These are phyloP conservation scores for Heliocybe sulcata DNA, from an alignment of 1,284 basidiomycete genomes.

Conservation along the genomic window DNA sequence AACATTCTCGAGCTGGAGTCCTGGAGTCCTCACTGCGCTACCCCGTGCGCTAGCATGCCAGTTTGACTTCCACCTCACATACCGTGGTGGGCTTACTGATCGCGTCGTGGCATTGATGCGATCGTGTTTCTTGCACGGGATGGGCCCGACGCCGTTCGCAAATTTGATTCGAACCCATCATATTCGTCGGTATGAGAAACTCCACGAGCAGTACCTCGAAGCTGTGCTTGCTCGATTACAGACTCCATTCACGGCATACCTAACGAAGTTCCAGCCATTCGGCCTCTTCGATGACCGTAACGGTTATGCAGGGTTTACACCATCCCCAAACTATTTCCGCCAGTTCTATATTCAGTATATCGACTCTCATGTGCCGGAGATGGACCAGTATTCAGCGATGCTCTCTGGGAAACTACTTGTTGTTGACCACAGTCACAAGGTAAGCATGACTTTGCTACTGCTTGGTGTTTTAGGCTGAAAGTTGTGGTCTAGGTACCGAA, in stretches of 20 bases:
- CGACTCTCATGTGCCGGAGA: not conserved
- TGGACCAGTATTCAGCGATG: not conserved
- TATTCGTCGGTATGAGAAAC: not conserved
- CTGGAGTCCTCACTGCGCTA: not conserved
- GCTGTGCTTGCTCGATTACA: not conserved
- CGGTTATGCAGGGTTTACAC: not conserved
- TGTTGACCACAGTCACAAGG: not conserved
- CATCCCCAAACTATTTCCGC: not conserved
- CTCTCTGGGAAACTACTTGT: not conserved
- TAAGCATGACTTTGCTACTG: not conserved
- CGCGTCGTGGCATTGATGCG: not conserved
- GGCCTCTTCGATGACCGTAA: not conserved
- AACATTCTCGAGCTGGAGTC: not conserved
- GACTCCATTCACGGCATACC: not conserved
- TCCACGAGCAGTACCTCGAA: not conserved
- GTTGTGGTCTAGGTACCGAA: not conserved
- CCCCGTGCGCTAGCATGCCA: not conserved
- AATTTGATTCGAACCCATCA: not conserved
- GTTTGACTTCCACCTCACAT: not conserved
- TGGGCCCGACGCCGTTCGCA: not conserved
- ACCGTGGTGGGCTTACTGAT: not conserved
- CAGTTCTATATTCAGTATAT: not conserved
- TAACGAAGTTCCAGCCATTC: not conserved
- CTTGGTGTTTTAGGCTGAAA: not conserved
- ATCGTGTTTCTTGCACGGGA: not conserved